Evolutionary conservation across 441 rosid species (phyloP).

Genomic region (Daphne laureola): DNA sequence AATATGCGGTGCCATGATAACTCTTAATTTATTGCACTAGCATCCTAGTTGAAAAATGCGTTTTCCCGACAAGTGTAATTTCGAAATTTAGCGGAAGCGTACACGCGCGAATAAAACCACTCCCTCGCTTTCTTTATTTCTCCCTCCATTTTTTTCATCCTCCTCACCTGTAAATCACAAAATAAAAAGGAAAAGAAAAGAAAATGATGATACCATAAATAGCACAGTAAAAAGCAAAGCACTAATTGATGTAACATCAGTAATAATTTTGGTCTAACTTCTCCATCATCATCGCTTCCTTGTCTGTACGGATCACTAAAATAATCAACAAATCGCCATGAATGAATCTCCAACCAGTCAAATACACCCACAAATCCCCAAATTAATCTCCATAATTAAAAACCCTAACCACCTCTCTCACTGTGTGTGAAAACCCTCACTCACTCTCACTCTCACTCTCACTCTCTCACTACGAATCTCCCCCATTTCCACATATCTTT

Average conservation of each 20-base stretch:
- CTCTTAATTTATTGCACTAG: too few species aligned
- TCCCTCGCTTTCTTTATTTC: neutral
- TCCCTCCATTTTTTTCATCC: too few species aligned
- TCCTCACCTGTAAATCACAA: neutral
- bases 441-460: constrained; percentile 14
- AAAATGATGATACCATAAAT: too few species aligned
- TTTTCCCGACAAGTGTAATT: too few species aligned
- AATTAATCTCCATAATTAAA: neutral
- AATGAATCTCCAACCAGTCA: neutral
- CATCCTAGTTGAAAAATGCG: too few species aligned
- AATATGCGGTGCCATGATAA: too few species aligned
- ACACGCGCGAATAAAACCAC: constrained; percentile 19
- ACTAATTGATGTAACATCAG: constrained; percentile 4
- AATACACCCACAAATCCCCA: too few species aligned
- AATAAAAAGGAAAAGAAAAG: too few species aligned
- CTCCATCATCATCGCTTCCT: constrained; percentile 12
- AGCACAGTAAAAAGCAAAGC: neutral
- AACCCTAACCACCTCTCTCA: constrained; percentile 17
- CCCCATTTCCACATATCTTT: too few species aligned
- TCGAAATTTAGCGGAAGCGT: too few species aligned
- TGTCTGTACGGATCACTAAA: constrained; percentile 5
- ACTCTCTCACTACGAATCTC: constrained; percentile 1
- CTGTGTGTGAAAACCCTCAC: constrained; percentile 6
- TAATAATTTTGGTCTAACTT: constrained; percentile 6
- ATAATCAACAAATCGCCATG: neutral